A percentile compares a stretch with the other conserved stretches of the same genome.
Evolutionary conservation across 495 filamentous ascomycete genomes (phyloP).

Genomic region (Trichoderma erinaceum): DNA sequence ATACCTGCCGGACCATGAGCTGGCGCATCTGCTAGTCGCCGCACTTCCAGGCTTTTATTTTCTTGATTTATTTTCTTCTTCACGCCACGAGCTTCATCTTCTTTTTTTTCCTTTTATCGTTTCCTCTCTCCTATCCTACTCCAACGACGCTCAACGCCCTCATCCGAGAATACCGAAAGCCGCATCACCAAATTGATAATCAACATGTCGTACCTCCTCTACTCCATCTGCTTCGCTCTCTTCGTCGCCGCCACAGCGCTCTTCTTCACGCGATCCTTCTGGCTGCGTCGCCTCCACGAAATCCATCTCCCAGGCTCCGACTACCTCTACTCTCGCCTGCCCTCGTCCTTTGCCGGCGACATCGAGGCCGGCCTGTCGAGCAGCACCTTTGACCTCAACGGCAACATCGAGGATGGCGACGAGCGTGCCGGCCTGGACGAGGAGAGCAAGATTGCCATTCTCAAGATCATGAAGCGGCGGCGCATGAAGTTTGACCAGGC

Average conservation of each 20-base stretch:
- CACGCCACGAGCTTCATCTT: background rate
- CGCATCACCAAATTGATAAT: background rate
- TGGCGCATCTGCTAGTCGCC: constrained; percentile 10
- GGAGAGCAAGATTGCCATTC: constrained; percentile 68
- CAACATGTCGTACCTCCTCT: constrained; percentile 57
- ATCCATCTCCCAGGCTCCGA: constrained; percentile 46
- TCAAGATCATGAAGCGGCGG: constrained; percentile 75
- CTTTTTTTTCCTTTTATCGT: background rate
- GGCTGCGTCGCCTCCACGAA: constrained; percentile 38
- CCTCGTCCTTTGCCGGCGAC: constrained; percentile 68
- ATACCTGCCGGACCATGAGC: background rate
- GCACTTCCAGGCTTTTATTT: background rate
- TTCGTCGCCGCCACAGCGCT: constrained; percentile 56
- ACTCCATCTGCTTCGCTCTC: constrained; percentile 58
- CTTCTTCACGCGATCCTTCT: constrained; percentile 72
- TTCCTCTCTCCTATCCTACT: background rate
- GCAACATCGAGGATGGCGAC: constrained; percentile 74
- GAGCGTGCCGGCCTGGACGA: constrained; percentile 72
- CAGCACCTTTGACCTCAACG: constrained; percentile 68
- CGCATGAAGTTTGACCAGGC: constrained; percentile 87
- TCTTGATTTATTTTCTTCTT: constrained; percentile 2
- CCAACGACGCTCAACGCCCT: background rate
- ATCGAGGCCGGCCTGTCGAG: constrained; percentile 80
- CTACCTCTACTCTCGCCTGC: constrained; percentile 66
- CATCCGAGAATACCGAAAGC: background rate